These are phyloP conservation scores for Isatis tinctoria DNA, from an alignment of 345 rosid species.

Conservation along the genomic window DNA sequence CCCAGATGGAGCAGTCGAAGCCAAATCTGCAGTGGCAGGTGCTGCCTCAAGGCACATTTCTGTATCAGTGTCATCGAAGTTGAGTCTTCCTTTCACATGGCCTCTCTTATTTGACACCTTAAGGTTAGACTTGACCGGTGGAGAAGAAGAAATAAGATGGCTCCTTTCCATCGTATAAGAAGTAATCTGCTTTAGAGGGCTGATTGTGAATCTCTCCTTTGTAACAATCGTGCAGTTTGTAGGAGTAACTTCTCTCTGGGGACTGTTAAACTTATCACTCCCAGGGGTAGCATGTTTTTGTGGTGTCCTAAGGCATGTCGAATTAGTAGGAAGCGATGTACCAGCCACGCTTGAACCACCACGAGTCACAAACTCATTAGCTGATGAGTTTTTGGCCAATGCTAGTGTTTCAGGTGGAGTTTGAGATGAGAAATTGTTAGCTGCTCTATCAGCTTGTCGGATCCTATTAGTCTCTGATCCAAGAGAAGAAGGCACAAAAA, in stretches of 20 bases:
- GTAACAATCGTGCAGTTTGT: conserved; percentile 67
- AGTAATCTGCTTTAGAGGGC: conserved; percentile 63
- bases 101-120: conserved; percentile 44
- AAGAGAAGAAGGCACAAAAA: neutral
- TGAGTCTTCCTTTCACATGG: conserved; percentile 74
- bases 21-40: conserved; percentile 20
- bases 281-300: conserved; percentile 45
- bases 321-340: conserved; percentile 36
- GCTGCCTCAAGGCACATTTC: conserved; percentile 35
- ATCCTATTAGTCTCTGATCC: conserved; percentile 10
- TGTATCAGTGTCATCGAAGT: conserved; percentile 62
- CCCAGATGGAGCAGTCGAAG: conserved; percentile 43
- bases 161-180: conserved; percentile 66
- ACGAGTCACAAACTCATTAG: conserved; percentile 10
- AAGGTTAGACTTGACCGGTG: conserved; percentile 50
- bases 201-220: conserved; percentile 55
- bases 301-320: conserved; percentile 59
- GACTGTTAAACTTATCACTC: conserved; percentile 35
- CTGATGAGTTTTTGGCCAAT: conserved; percentile 8
- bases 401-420: conserved; percentile 24
- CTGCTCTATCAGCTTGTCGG: conserved; percentile 12
- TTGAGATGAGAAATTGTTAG: conserved; percentile 12
- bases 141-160: conserved; percentile 58
- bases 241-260: conserved; percentile 46
- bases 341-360: conserved; percentile 43